These are phyloP conservation scores for Chrysochromulina tobinii DNA, from an alignment of 78 protist species.

Conservation along the genomic window DNA sequence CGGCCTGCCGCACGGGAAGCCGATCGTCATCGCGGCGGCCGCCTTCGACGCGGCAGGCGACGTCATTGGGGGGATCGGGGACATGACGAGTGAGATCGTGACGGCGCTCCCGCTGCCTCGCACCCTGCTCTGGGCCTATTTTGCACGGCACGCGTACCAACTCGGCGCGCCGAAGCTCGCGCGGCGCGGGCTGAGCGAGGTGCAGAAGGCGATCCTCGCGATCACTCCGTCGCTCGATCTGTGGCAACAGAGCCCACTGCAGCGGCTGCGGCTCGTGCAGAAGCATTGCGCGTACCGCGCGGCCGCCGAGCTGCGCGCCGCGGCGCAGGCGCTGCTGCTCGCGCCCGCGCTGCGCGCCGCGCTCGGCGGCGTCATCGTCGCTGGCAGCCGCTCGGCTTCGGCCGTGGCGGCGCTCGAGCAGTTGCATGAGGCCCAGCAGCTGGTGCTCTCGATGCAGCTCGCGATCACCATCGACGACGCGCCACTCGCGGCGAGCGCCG, in stretches of 20 bases:
- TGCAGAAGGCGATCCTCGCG: neutral
- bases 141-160: neutral
- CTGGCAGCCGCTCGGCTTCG: neutral
- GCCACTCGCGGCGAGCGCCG: neutral
- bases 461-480: neutral
- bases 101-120: neutral
- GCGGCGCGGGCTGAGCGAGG: neutral
- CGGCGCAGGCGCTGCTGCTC: neutral
- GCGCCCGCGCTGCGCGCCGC: neutral
- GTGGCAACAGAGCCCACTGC: no score
- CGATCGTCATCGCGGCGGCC: neutral
- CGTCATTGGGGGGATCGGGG: neutral
- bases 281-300: neutral
- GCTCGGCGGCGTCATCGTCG: neutral
- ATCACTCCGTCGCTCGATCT: neutral
- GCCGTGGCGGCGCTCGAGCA: neutral
- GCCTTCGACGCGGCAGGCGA: neutral
- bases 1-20: neutral
- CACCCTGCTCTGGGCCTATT: neutral
- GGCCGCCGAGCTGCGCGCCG: neutral
- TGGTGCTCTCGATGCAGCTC: neutral
- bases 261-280: no score
- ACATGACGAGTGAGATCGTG: neutral
- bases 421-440: neutral
- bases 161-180: neutral